phyloP scores from a whole-genome alignment of 2,329 filamentous ascomycete species.

The Mollisiaceae sp. region DNA sequence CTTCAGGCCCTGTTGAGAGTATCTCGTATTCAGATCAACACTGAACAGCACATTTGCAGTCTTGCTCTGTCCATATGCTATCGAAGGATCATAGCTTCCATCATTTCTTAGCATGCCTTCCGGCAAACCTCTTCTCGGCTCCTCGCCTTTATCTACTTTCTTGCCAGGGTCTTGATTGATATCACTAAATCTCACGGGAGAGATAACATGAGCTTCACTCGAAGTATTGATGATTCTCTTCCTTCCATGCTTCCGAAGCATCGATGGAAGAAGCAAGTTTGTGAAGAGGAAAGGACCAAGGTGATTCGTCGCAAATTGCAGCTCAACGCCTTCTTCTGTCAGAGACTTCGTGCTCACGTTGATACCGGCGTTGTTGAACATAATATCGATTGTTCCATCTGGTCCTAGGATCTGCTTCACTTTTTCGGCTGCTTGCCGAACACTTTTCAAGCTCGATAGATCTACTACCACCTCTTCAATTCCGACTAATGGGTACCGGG shows the following conservation, averaged over 20 bases:
- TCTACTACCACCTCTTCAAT: constrained; percentile 46
- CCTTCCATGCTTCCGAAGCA: constrained; percentile 6
- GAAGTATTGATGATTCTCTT: constrained; percentile 27
- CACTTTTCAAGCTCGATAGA: constrained; percentile 44
- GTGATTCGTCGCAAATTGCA: constrained; percentile 34
- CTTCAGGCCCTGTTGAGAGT: constrained; percentile 16
- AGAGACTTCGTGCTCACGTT: constrained; percentile 17
- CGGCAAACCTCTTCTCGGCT: constrained; percentile 21
- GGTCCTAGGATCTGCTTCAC: constrained; percentile 9
- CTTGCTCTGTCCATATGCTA: constrained; percentile 52
- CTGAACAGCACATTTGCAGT: constrained; percentile 47
- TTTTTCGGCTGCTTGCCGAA: constrained; percentile 19
- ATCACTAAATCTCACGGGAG: constrained; percentile 41
- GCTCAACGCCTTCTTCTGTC: constrained; percentile 27
- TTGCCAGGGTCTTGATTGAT: constrained; percentile 32
- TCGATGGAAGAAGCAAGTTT: constrained; percentile 23
- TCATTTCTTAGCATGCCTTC: constrained; percentile 22
- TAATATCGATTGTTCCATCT: constrained; percentile 26
- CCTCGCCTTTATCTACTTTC: constrained; percentile 24
- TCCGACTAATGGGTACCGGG: constrained; percentile 40
- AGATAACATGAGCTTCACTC: constrained; percentile 30
- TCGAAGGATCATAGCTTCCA: constrained; percentile 26
- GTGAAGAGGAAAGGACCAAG: constrained; percentile 32
- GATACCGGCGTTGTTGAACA: constrained; percentile 36
- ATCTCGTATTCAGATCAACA: constrained; percentile 26